Evolutionary conservation across 495 filamentous ascomycete species (phyloP), one percentile per base, ranked within the genome.

Genomic region (Parmelia sp.): DNA sequence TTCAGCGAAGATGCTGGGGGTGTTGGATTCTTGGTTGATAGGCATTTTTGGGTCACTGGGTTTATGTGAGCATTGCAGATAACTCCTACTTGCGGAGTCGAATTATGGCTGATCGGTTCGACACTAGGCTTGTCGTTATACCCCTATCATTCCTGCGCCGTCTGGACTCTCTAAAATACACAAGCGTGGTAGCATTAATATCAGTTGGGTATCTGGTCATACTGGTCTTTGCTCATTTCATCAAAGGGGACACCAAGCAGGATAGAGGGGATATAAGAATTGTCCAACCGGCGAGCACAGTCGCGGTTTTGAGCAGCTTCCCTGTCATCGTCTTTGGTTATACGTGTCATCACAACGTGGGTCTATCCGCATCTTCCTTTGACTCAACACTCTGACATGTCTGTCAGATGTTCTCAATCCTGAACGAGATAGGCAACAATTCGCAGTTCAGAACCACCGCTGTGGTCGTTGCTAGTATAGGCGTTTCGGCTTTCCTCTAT

Each of bases 261-360:
- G 84, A 90, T 53, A 82, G 89, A 53, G 89, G 92, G 25, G 79
- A 82, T 27, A 79, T 98, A 65, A 85, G 88, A 31, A 73, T 89
- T 23, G 78, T 94, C 65, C 78, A 82, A 60, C 96, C 91, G 86
- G 87, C 84, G 31, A 91, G 94, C 0, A 80, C 88, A 21, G 81
- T 96, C 44, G 83, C 88, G 27, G 85, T 87, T 4, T 82, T 98
- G 47, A 88, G 89, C 68, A 92, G 88, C 66, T 86, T 98, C 64
- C 95, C 94, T 0, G 90, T 98, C 49, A 90, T 97, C 63, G 90
- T 98, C 12, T 98, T 97, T 77, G 94, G 94, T 25, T 98, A 97
- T 75, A 98, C 94, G 7, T 98, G 95, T 72, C 94, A 98, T 75
- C 94, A 98, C 69, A 98, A 98, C 70, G 91, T 96, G 78, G 65